These are phyloP conservation scores for Gossypium davidsonii DNA, from an alignment of 441 rosid genomes.

Conservation along the genomic window DNA sequence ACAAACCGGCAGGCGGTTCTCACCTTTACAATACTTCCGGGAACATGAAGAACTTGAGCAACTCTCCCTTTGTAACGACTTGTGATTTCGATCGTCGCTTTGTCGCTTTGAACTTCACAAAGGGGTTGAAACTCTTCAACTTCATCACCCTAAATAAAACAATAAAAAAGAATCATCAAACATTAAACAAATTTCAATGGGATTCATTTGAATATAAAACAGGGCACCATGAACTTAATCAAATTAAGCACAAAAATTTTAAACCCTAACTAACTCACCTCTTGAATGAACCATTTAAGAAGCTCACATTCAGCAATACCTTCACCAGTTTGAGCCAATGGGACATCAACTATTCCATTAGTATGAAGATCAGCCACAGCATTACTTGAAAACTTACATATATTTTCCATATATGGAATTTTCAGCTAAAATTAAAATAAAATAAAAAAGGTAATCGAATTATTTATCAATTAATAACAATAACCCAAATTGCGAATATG, in stretches of 20 bases:
- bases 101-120: conserved; percentile 88
- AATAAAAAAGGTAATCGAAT: background rate
- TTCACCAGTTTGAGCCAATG: conserved; percentile 92
- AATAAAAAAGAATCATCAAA: conserved; percentile 5
- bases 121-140: conserved; percentile 82
- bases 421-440: conserved; percentile 16
- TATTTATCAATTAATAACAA: background rate
- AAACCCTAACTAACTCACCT: conserved; percentile 39
- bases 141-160: conserved; percentile 53
- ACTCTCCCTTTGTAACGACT: conserved; percentile 83
- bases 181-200: background rate
- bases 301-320: conserved; percentile 95
- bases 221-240: too few species aligned
- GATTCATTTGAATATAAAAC: background rate
- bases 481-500: background rate
- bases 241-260: background rate
- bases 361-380: conserved; percentile 35
- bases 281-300: conserved; percentile 76
- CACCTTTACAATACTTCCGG: conserved; percentile 82
- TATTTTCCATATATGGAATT: conserved; percentile 14
- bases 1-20: background rate
- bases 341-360: conserved; percentile 56
- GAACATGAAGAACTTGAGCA: conserved; percentile 40
- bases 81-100: conserved; percentile 84
- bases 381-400: conserved; percentile 39